A percentile compares a stretch with the other conserved stretches of the same genome.
These are phyloP conservation scores for Trichoderma sp. DNA, from an alignment of 2,329 filamentous ascomycete species.

Conservation along the genomic window DNA sequence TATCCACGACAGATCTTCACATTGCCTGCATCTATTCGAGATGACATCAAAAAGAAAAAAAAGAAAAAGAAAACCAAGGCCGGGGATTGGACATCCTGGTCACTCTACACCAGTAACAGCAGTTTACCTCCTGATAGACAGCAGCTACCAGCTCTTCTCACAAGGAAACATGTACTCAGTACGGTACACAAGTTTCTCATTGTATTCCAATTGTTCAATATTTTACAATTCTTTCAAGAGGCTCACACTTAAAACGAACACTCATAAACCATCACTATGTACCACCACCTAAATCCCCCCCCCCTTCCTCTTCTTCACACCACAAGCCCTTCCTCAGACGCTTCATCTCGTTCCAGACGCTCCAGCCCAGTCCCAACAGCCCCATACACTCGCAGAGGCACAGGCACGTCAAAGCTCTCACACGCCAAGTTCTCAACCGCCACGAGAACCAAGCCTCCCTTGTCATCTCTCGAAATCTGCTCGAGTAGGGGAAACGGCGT, in stretches of 20 bases:
- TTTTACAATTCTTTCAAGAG: constrained; percentile 1
- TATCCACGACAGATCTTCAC: constrained; percentile 1
- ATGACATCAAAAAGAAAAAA: not conserved
- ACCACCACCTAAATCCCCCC: not conserved
- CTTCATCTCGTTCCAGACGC: constrained; percentile 57
- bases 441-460: constrained; percentile 71
- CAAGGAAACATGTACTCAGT: not conserved
- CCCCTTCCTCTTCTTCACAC: constrained; percentile 36
- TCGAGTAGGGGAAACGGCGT: constrained; percentile 64
- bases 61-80: not conserved
- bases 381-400: constrained; percentile 80
- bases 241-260: not conserved
- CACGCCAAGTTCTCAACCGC: constrained; percentile 77
- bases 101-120: not conserved
- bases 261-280: not conserved
- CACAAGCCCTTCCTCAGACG: constrained; percentile 48
- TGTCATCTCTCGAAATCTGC: constrained; percentile 75
- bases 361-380: constrained; percentile 60
- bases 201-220: not conserved
- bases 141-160: not conserved
- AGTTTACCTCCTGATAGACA: not conserved
- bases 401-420: constrained; percentile 87
- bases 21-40: not conserved
- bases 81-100: not conserved
- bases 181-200: not conserved